Conservation (phyloP, 2,329 filamentous ascomycete species). For the Hymenoscyphus albidus region DNA sequence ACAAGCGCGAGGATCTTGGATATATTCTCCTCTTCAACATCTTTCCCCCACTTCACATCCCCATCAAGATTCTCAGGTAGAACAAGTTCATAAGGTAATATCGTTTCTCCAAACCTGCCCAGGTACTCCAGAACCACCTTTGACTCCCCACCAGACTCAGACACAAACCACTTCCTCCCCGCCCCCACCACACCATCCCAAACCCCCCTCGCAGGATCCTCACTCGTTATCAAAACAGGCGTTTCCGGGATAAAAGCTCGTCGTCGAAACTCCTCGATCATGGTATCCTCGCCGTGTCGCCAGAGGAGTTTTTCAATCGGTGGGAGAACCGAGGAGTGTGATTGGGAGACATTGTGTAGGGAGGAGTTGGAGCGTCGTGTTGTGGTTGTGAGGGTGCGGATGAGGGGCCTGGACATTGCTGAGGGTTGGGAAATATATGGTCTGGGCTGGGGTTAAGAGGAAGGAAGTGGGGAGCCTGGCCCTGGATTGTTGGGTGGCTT, state of each 20-base stretch:
- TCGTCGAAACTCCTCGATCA: constrained; percentile 47
- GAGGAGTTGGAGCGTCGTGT: not conserved
- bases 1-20: not conserved
- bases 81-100: constrained; percentile 58
- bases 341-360: not conserved
- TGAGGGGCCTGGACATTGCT: not conserved
- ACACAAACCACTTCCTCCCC: constrained; percentile 54
- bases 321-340: not conserved
- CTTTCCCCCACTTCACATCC: not conserved
- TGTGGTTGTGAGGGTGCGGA: not conserved
- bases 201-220: not conserved
- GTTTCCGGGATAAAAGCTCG: constrained; percentile 48
- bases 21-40: not conserved
- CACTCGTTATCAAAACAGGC: constrained; percentile 50
- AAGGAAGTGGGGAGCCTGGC: not conserved
- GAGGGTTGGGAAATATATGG: too few species aligned
- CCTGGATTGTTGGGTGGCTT: not conserved
- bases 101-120: constrained; percentile 41
- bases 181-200: constrained; percentile 45
- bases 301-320: constrained; percentile 3
- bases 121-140: constrained; percentile 31
- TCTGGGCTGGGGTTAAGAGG: too few species aligned
- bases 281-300: constrained; percentile 18
- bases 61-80: constrained; percentile 7
- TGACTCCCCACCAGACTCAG: not conserved